Percentiles rank a stretch among this genome's conserved stretches.
These are phyloP conservation scores for Diaporthe citriasiana DNA, from an alignment of 2,329 filamentous ascomycete species.

Conservation along the genomic window DNA sequence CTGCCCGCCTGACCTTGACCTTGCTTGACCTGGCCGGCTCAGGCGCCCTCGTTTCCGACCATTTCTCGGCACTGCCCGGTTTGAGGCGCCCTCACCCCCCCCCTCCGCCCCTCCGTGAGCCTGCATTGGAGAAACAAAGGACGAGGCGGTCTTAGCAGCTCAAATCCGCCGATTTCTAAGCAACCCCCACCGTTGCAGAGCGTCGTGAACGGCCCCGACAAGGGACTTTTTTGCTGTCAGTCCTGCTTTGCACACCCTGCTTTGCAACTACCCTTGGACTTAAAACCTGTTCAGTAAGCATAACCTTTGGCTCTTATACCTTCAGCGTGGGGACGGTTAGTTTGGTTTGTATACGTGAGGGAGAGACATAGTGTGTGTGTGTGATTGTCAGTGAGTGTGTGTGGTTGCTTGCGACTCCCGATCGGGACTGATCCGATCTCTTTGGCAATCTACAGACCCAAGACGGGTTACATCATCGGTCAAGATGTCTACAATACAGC, in stretches of 20 bases:
- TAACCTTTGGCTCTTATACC: neutral
- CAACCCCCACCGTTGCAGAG: constrained; percentile 18
- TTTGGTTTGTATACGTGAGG: neutral
- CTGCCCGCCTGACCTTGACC: constrained; percentile 19
- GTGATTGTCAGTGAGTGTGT: neutral
- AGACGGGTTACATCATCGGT: constrained; percentile 38
- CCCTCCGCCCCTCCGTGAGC: neutral
- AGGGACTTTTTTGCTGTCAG: neutral
- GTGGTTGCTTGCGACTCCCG: neutral
- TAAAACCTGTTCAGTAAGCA: constrained; percentile 19
- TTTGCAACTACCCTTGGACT: neutral
- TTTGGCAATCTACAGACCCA: neutral
- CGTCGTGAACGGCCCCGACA: neutral
- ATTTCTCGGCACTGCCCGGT: constrained; percentile 14
- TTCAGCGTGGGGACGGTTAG: neutral
- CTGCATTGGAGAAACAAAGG: neutral
- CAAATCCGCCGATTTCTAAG: constrained; percentile 28
- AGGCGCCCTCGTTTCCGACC: neutral
- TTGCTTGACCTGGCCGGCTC: constrained; percentile 11
- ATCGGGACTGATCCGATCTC: constrained; percentile 27
- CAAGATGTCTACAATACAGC: constrained; percentile 84
- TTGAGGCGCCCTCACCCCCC: neutral
- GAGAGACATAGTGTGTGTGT: neutral
- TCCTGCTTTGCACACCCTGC: constrained; percentile 18
- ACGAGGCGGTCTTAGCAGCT: neutral